phyloP scores from a whole-genome alignment of 805 yeast species.

The Candida anglica region DNA sequence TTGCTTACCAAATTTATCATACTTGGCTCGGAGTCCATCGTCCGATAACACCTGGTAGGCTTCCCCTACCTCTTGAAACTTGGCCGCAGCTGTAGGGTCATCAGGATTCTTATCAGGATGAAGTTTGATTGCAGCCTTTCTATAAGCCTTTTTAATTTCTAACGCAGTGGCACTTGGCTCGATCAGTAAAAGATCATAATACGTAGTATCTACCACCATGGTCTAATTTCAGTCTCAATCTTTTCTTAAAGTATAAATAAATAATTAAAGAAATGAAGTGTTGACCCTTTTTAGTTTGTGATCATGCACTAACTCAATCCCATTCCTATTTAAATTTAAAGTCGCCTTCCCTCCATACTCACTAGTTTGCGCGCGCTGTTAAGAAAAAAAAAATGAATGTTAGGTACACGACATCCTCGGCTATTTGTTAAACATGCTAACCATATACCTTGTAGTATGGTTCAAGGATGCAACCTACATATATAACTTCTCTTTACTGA shows the following conservation, averaged over 20 bases:
- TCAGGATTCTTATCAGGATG: conserved; percentile 47
- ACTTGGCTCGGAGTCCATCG: conserved; percentile 56
- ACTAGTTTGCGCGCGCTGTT: neutral
- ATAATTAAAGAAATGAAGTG: too few relatives aligned
- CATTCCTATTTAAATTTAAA: too few relatives aligned
- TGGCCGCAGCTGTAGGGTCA: conserved; percentile 41
- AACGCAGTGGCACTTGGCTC: conserved; percentile 34
- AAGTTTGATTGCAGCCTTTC: conserved; percentile 40
- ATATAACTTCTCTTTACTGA: too few relatives aligned
- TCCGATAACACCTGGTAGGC: conserved; percentile 79
- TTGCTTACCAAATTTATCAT: conserved; percentile 74
- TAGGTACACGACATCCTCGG: too few relatives aligned
- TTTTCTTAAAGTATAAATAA: neutral
- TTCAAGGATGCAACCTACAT: too few relatives aligned
- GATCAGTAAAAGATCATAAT: conserved; percentile 36
- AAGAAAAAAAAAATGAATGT: neutral
- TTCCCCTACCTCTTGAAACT: conserved; percentile 50
- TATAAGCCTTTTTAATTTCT: conserved; percentile 42
- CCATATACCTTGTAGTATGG: too few relatives aligned
- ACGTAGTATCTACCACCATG: conserved; percentile 46
- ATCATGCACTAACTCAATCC: too few relatives aligned
- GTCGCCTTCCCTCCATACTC: neutral
- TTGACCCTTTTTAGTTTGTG: too few relatives aligned
- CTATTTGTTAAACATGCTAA: too few relatives aligned
- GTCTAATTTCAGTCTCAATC: too few relatives aligned